phyloP scores from a whole-genome alignment of 2,329 filamentous ascomycete genomes.

The Malbranchea zuffiana region DNA sequence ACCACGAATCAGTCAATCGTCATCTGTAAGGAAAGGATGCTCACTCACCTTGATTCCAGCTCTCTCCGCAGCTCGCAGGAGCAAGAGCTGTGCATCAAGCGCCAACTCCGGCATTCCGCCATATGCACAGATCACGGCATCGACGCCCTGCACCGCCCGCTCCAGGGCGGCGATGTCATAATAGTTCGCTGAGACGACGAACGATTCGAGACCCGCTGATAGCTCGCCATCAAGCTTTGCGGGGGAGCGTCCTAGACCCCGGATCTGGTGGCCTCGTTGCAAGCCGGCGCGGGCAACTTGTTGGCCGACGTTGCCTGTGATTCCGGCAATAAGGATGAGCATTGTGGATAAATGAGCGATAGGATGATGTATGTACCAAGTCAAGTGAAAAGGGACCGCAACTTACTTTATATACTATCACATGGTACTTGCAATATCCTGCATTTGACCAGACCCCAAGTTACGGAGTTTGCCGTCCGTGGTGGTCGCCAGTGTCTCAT shows the following conservation, averaged over 20 bases:
- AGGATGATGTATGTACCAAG: no score
- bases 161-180: constrained; percentile 27
- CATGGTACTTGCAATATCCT: no score
- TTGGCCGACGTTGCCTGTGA: constrained; percentile 1
- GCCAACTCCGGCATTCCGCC: constrained; percentile 16
- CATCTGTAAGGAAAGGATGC: no score
- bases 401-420: no score
- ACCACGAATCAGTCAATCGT: no score
- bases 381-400: no score
- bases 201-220: constrained; percentile 19
- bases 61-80: constrained; percentile 29
- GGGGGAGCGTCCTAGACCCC: constrained; percentile 26
- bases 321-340: constrained; percentile 5
- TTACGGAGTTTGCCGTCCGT: no score
- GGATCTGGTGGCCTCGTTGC: constrained; percentile 24
- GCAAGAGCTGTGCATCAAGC: constrained; percentile 28
- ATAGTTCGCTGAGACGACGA: constrained; percentile 19
- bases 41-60: constrained; percentile 24
- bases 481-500: no score
- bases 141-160: constrained; percentile 24
- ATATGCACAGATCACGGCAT: constrained; percentile 29
- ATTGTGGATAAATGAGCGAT: no score
- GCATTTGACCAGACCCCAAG: no score
- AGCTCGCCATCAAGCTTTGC: constrained; percentile 19
- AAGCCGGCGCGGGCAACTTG: constrained; percentile 14